Percentiles rank a stretch among this genome's conserved stretches.
phyloP scores from a whole-genome alignment of 176 grass and related monocot genomes.

The Raddia guianensis region DNA sequence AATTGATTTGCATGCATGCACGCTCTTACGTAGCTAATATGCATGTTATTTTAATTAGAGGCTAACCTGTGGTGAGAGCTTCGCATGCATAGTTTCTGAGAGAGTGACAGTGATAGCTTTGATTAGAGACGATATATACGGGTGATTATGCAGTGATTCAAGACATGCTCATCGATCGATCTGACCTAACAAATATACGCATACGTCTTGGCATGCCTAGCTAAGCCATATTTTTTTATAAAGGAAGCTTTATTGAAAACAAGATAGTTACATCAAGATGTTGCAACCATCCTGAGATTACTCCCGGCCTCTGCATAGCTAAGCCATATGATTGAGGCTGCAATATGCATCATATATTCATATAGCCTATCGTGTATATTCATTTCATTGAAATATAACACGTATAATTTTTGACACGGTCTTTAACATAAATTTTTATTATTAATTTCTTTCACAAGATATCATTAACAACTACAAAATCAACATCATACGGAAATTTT shows the following conservation, averaged over 20 bases:
- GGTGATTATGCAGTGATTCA: background rate
- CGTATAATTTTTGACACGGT: no score
- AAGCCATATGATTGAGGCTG: slow-evolving; percentile 10
- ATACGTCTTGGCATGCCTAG: background rate
- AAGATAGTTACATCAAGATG: no score
- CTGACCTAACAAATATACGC: slow-evolving; percentile 13
- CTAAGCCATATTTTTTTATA: no score
- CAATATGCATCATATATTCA: slow-evolving; percentile 24
- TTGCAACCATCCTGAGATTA: no score
- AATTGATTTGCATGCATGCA: background rate
- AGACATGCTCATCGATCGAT: background rate
- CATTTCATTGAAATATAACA: no score
- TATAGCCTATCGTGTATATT: background rate
- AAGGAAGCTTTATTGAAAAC: no score
- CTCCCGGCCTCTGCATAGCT: no score
- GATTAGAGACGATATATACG: background rate
- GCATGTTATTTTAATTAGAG: background rate
- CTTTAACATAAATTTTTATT: no score
- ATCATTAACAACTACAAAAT: no score
- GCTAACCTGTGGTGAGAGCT: background rate
- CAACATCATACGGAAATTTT: no score
- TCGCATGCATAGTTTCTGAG: slow-evolving; percentile 27
- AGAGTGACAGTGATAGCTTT: slow-evolving; percentile 4
- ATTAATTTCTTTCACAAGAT: no score
- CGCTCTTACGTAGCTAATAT: background rate